Evolutionary conservation across 768 basidiomycete species (phyloP).

Genomic region (Boletus rufocinnamomeus): DNA sequence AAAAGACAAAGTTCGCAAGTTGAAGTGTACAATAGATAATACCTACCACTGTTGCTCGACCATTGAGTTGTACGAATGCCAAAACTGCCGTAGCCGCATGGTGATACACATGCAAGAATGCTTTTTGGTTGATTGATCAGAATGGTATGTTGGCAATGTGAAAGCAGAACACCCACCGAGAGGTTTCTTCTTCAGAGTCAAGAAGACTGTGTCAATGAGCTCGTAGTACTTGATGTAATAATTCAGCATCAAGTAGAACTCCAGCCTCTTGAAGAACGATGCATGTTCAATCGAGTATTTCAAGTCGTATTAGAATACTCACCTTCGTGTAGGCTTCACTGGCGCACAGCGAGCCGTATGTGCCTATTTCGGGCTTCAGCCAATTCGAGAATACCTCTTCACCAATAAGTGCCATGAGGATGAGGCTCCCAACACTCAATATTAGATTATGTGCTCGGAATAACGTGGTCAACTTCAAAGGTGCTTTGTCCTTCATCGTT

Average conservation of each 20-base stretch:
- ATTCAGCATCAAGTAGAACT: slow-evolving; percentile 96
- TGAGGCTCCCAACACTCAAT: slow-evolving; percentile 74
- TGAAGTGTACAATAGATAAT: not conserved
- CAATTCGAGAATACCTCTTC: slow-evolving; percentile 86
- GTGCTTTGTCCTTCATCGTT: slow-evolving; percentile 73
- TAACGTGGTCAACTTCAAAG: slow-evolving; percentile 70
- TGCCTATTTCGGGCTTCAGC: slow-evolving; percentile 71
- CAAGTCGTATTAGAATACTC: slow-evolving; percentile 33
- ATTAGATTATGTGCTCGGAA: slow-evolving; percentile 90
- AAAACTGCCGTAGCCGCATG: slow-evolving; percentile 94
- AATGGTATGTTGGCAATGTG: not conserved
- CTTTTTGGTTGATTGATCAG: slow-evolving; percentile 39
- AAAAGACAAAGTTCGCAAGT: not conserved
- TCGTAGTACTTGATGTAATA: slow-evolving; percentile 98
- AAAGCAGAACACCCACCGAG: slow-evolving; percentile 57
- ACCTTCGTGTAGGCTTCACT: slow-evolving; percentile 80
- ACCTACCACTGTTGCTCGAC: slow-evolving; percentile 83
- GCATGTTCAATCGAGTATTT: slow-evolving; percentile 2
- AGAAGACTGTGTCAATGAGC: slow-evolving; percentile 91
- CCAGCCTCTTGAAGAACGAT: slow-evolving; percentile 58
- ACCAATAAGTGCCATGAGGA: slow-evolving; percentile 78
- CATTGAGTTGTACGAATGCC: slow-evolving; percentile 91
- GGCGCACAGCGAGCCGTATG: slow-evolving; percentile 76
- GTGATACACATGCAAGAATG: slow-evolving; percentile 97
- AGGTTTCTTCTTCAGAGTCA: slow-evolving; percentile 96